phyloP scores from a whole-genome alignment of 345 rosid species.

The Salix dunnii region DNA sequence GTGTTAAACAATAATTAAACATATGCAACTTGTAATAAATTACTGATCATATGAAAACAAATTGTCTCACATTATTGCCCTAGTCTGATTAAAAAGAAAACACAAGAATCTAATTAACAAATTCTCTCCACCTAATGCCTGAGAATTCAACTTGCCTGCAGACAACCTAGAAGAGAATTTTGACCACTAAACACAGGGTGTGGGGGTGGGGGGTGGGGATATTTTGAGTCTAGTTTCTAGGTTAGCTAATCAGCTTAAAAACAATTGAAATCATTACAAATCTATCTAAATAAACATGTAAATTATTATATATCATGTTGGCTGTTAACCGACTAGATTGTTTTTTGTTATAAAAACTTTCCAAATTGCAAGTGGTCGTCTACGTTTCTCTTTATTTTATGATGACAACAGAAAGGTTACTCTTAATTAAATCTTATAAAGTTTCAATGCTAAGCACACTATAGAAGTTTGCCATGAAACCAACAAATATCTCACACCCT shows the following conservation, averaged over 20 bases:
- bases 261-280: not conserved
- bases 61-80: no score
- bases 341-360: not conserved
- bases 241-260: not conserved
- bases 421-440: not conserved
- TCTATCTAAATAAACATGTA: not conserved
- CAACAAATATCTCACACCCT: not conserved
- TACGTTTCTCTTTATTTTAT: not conserved
- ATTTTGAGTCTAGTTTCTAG: not conserved
- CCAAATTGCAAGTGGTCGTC: not conserved
- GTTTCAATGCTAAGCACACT: not conserved
- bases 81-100: no score
- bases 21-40: not conserved
- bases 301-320: not conserved
- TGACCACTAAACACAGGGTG: no score
- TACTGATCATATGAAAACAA: not conserved
- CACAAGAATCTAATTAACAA: no score
- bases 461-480: not conserved
- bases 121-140: no score
- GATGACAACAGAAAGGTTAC: not conserved
- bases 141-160: no score
- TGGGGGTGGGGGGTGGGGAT: no score
- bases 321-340: not conserved
- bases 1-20: not conserved
- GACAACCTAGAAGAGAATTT: no score